Conservation (phyloP, 257 asterid genomes). For the Gentiana straminea region DNA sequence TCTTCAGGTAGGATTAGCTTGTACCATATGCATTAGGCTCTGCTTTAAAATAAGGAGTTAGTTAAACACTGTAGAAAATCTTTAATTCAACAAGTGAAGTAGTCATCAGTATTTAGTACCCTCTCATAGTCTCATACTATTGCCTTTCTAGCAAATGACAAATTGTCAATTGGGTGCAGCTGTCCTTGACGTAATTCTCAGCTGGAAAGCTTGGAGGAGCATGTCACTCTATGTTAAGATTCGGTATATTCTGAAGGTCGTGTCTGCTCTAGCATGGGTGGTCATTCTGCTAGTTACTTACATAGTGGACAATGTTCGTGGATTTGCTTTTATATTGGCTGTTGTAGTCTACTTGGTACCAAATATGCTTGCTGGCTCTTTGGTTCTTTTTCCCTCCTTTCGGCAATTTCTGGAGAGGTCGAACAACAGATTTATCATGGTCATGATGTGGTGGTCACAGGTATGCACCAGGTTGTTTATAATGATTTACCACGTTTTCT, state of each 20-base stretch:
- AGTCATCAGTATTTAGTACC: not conserved
- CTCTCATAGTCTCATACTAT: not conserved
- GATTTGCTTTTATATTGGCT: constrained; percentile 78
- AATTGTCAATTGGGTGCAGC: constrained; percentile 38
- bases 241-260: constrained; percentile 69
- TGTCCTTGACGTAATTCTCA: constrained; percentile 70
- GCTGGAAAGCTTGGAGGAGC: constrained; percentile 76
- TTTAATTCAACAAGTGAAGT: not conserved
- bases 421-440: constrained; percentile 76
- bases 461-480: constrained; percentile 23
- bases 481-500: not conserved
- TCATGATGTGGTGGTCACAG: constrained; percentile 99
- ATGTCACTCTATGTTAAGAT: constrained; percentile 87
- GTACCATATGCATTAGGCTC: too few species aligned
- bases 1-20: too few species aligned
- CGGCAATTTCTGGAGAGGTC: constrained; percentile 93
- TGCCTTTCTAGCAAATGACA: not conserved
- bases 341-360: constrained; percentile 85
- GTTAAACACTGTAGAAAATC: not conserved
- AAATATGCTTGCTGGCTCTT: constrained; percentile 67
- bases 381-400: constrained; percentile 71
- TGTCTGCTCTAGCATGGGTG: constrained; percentile 92
- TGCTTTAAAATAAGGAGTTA: too few species aligned
- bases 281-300: constrained; percentile 78
- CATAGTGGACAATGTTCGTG: constrained; percentile 77